Conservation (phyloP, 139 green algal genomes). For the Dunaliella primolecta region DNA sequence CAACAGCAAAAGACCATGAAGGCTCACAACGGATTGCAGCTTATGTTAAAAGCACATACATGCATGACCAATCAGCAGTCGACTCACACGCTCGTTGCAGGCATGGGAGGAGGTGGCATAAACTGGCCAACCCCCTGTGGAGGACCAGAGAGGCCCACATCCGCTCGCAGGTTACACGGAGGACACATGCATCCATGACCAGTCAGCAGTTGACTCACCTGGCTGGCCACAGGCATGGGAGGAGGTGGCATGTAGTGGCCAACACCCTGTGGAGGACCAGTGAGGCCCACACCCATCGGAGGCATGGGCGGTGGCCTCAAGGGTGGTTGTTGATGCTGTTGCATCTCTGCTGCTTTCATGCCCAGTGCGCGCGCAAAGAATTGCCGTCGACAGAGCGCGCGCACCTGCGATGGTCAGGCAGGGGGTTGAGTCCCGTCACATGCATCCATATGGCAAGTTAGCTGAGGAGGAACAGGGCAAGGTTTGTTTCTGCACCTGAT, state of each 20-base stretch:
- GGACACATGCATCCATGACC: slow-evolving; percentile 52
- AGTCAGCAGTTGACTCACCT: no score
- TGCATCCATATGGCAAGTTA: neutral
- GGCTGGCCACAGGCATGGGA: no score
- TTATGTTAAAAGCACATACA: no score
- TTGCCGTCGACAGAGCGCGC: slow-evolving; percentile 62
- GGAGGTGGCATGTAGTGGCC: neutral
- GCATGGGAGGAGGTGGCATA: neutral
- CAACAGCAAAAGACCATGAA: no score
- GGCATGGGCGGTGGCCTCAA: no score
- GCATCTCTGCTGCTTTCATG: slow-evolving; percentile 59
- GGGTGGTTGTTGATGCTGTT: slow-evolving; percentile 23
- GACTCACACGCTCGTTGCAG: no score
- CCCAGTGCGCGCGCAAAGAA: slow-evolving; percentile 68
- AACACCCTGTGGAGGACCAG: neutral
- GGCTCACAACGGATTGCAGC: no score
- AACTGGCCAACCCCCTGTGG: neutral
- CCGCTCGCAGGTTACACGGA: no score
- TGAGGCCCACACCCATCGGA: no score
- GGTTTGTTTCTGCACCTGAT: neutral
- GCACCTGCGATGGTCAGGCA: slow-evolving; percentile 43
- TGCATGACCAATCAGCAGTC: no score
- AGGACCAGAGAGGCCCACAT: no score
- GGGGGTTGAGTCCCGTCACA: neutral
- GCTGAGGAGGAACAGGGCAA: neutral